Evolutionary conservation across 768 basidiomycete genomes (phyloP).

Genomic region (Boletus subparvulus): DNA sequence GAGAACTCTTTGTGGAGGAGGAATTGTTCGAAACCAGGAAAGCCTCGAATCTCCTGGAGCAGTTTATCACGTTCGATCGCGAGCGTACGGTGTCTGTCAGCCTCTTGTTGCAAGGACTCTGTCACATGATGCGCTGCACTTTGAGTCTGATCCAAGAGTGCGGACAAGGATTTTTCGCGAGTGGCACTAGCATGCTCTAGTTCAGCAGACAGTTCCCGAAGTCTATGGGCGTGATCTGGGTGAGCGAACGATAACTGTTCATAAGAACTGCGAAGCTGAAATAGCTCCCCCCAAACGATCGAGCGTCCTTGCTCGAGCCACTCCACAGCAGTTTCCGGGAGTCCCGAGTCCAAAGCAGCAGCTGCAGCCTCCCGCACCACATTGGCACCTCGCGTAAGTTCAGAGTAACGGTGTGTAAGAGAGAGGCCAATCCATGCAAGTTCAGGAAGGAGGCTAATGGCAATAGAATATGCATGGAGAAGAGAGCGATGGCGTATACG

Average conservation of each 20-base stretch:
- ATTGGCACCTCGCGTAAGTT: conserved; percentile 7
- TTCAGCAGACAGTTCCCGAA: background rate
- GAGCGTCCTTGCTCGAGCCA: conserved; percentile 21
- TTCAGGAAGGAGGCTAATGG: conserved; percentile 22
- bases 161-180: background rate
- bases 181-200: background rate
- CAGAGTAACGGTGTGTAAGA: conserved; percentile 13
- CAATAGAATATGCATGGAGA: conserved; percentile 15
- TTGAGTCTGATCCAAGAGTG: background rate
- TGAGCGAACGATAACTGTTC: background rate
- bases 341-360: conserved; percentile 13
- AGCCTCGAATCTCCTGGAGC: too few species aligned
- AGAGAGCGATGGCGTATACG: conserved; percentile 5
- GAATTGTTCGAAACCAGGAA: too few species aligned
- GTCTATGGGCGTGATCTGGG: background rate
- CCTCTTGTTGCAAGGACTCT: too few species aligned
- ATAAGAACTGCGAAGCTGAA: conserved; percentile 13
- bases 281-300: conserved; percentile 16
- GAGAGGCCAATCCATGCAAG: conserved; percentile 16
- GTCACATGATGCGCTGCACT: too few species aligned
- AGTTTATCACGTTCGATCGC: too few species aligned
- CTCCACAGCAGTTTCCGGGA: conserved; percentile 6
- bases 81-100: too few species aligned
- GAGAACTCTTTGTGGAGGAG: too few species aligned
- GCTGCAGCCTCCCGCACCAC: conserved; percentile 25